Evolutionary conservation across 78 protist genomes (phyloP), one percentile per base, ranked within the genome.

Genomic region (Polysphondylium violaceum): DNA sequence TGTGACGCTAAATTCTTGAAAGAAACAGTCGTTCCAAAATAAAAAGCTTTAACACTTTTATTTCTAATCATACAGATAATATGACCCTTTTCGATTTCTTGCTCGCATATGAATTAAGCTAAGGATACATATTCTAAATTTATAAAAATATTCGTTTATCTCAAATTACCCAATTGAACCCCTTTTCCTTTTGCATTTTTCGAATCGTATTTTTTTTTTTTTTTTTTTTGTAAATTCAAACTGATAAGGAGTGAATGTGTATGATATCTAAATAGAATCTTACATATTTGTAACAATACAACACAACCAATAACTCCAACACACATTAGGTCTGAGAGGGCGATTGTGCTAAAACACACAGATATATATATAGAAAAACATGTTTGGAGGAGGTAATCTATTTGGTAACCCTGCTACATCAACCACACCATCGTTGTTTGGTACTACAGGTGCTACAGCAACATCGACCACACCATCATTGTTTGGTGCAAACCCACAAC

Each of bases 381-480:
- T n/a, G n/a, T 6, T 23, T 2, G 12, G 29, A 12, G 36, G 38
- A 0, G 53, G 74, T 5, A 38, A 36, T 23, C 40, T 74, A 12
- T 74, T 74, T 55, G 81, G 81, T 17, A 55, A 65, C 36, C 23
- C 74, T 38, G 53, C 53, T 47, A 14, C 56, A 75, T 47, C 88
- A 36, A 65, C 88, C 1, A 11, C 88, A 29, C 35, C 76, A 33
- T 12, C 76, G 16, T 64, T 79, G 21, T 79, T 79, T 79, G 77
- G 77, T n/a, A 16, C 16, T 35, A 9, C 87, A 61, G n/a, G n/a
- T n/a, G n/a, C 64, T 2, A 12, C 64, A 78, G 29, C 88, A 51
- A 7, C 55, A 50, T 3, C 56, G n/a, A 51, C 36, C 4, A 60
- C 68, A 2, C 23, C 71, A 43, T 61, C 73, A 61, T 63, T 77